A percentile compares a stretch with the other conserved stretches of the same genome.
Conservation (phyloP, 352 stramenopile species). For the Phytopythium vexans region DNA sequence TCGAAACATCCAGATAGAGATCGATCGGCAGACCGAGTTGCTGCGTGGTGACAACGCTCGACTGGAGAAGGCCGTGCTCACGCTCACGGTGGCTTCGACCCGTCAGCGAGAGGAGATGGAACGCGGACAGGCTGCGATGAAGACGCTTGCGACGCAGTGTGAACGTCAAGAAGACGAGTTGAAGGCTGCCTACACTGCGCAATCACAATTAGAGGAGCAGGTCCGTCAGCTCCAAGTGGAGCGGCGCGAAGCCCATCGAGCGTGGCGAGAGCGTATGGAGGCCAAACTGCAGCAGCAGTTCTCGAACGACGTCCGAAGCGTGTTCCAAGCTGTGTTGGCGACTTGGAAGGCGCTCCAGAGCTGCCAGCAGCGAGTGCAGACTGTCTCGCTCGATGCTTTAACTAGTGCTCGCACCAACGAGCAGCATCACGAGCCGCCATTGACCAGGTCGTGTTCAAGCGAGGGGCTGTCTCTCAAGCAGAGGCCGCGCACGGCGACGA, state of each 20-base stretch:
- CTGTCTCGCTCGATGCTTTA: conserved; percentile 8
- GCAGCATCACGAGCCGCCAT: no score
- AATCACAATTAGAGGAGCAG: conserved; percentile 37
- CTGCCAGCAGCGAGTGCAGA: conserved; percentile 22
- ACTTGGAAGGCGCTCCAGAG: conserved; percentile 34
- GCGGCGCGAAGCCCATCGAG: conserved; percentile 25
- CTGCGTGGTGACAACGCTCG: conserved; percentile 34
- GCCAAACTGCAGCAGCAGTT: conserved; percentile 26
- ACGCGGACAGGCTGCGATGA: conserved; percentile 10
- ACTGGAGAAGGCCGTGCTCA: conserved; percentile 29
- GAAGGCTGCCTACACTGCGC: conserved; percentile 2
- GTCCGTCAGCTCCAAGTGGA: conserved; percentile 33
- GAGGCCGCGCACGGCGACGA: conserved; percentile 2
- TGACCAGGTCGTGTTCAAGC: no score
- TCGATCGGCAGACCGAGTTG: conserved; percentile 48
- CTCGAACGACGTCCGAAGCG: conserved; percentile 20
- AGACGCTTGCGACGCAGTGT: conserved; percentile 25
- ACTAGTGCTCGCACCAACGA: no score
- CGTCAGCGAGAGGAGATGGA: conserved; percentile 28
- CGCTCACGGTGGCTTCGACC: conserved; percentile 11
- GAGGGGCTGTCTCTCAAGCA: no score
- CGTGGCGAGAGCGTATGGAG: conserved; percentile 27
- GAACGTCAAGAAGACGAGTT: conserved; percentile 22
- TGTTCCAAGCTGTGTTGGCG: conserved; percentile 26
- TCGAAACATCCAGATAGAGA: conserved; percentile 60